Conservation (phyloP, 2,329 filamentous ascomycete genomes). For the Ophiocordyceps camponoti-saundersi region DNA sequence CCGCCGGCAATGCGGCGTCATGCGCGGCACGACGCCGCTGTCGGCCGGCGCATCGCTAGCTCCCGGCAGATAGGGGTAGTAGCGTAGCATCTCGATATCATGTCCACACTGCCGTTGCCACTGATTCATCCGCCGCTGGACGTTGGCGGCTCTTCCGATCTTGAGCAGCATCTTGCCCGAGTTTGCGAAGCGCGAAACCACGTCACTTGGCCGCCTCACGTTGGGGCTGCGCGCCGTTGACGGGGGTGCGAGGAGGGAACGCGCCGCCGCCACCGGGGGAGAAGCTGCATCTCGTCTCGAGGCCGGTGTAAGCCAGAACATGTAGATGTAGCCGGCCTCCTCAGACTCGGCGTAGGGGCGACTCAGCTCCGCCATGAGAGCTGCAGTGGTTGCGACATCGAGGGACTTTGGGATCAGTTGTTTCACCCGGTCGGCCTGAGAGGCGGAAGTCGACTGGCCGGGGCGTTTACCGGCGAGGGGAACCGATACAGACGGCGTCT, state of each 20-base stretch:
- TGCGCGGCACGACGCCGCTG: constrained; percentile 29
- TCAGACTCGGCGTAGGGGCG: constrained; percentile 50
- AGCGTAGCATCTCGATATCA: constrained; percentile 71
- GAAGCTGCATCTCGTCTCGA: constrained; percentile 29
- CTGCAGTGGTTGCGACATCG: constrained; percentile 50
- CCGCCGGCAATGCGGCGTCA: constrained; percentile 71
- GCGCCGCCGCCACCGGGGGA: constrained; percentile 39
- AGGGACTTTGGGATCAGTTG: constrained; percentile 50
- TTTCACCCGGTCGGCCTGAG: constrained; percentile 14
- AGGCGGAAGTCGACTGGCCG: constrained; percentile 11
- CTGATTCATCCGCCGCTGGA: constrained; percentile 78
- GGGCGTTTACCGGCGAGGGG: constrained; percentile 1
- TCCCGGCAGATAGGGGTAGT: constrained; percentile 65
- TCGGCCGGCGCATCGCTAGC: constrained; percentile 10
- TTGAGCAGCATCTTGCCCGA: constrained; percentile 47
- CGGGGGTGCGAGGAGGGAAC: constrained; percentile 38
- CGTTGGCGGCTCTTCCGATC: constrained; percentile 58
- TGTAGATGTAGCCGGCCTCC: constrained; percentile 89
- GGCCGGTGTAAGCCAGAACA: constrained; percentile 80
- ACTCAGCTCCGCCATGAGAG: constrained; percentile 59
- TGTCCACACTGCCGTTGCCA: constrained; percentile 91
- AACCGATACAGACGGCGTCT: constrained; percentile 7
- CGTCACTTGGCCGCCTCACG: constrained; percentile 33
- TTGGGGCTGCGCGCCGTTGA: constrained; percentile 11
- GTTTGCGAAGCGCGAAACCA: constrained; percentile 32